phyloP scores from a whole-genome alignment of 208 protist species.

The Leishmania gerbilli region DNA sequence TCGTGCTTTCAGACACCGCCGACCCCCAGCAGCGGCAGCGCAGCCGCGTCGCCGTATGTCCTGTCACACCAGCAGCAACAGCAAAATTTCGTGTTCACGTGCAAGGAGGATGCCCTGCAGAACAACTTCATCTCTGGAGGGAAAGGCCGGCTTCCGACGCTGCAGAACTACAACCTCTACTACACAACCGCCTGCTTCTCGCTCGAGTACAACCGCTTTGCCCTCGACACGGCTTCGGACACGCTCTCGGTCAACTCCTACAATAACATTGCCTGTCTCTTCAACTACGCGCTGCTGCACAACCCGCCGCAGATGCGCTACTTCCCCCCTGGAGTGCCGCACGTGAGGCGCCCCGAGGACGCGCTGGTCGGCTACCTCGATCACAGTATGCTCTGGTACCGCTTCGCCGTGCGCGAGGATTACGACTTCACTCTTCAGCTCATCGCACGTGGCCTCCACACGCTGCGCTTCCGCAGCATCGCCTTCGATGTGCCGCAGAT shows the following conservation, averaged over 20 bases:
- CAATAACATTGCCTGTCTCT: conserved; percentile 89
- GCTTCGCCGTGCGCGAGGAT: conserved; percentile 87
- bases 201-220: conserved; percentile 83
- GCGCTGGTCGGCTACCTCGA: conserved; percentile 46
- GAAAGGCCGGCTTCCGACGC: conserved; percentile 2
- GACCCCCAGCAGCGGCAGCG: not conserved
- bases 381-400: conserved; percentile 72
- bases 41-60: not conserved
- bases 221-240: conserved; percentile 45
- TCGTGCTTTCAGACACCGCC: not conserved
- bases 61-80: conserved; percentile 7
- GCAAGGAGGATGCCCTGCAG: conserved; percentile 33
- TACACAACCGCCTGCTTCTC: conserved; percentile 65
- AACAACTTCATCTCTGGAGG: conserved; percentile 36
- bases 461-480: conserved; percentile 79
- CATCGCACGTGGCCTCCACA: conserved; percentile 73
- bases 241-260: conserved; percentile 80
- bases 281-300: conserved; percentile 71
- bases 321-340: conserved; percentile 38
- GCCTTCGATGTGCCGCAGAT: conserved; percentile 85
- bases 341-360: conserved; percentile 44
- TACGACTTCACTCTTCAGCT: conserved; percentile 92
- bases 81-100: conserved; percentile 35
- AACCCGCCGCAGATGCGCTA: conserved; percentile 46
- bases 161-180: conserved; percentile 39